phyloP scores from a whole-genome alignment of 371 early-diverging fungal species.

The Mortierella sp. region DNA sequence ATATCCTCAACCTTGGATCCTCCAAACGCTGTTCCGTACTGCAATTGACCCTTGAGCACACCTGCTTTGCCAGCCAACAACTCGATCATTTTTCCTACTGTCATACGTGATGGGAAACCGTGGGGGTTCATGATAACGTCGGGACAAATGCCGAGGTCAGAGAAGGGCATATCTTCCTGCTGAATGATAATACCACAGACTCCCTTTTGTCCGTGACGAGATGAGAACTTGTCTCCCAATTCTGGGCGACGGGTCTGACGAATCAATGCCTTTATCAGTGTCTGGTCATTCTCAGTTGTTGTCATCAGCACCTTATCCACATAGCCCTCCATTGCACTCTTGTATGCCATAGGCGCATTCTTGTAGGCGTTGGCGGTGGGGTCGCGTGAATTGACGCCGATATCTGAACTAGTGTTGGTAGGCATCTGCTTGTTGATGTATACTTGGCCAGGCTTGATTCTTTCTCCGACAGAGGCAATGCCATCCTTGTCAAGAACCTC shows the following conservation, averaged over 20 bases:
- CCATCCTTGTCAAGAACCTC: slow-evolving; percentile 89
- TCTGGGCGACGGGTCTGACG: slow-evolving; percentile 98
- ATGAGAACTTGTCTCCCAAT: slow-evolving; percentile 99
- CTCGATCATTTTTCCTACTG: slow-evolving; percentile 99
- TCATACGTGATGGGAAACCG: slow-evolving; percentile 99
- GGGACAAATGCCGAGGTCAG: slow-evolving; percentile 95
- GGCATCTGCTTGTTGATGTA: slow-evolving; percentile 94
- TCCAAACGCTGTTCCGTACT: slow-evolving; percentile 99
- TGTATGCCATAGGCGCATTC: slow-evolving; percentile 86
- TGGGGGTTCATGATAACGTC: slow-evolving; percentile 99
- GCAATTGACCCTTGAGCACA: slow-evolving; percentile 92
- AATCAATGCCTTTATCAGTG: slow-evolving; percentile 94
- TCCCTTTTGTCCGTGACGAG: slow-evolving; percentile 99
- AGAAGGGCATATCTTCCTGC: slow-evolving; percentile 99
- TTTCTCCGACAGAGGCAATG: slow-evolving; percentile 91
- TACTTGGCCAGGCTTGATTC: slow-evolving; percentile 78
- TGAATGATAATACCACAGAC: slow-evolving; percentile 98
- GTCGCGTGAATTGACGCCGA: slow-evolving; percentile 65
- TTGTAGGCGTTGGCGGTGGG: slow-evolving; percentile 73
- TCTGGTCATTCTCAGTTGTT: slow-evolving; percentile 94
- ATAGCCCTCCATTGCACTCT: slow-evolving; percentile 86
- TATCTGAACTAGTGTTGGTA: slow-evolving; percentile 72
- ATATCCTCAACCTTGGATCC: slow-evolving; percentile 97
- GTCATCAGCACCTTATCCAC: slow-evolving; percentile 94
- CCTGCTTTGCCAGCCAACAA: slow-evolving; percentile 98